Percentiles rank a stretch among this genome's conserved stretches.
phyloP scores from a whole-genome alignment of 371 early-diverging fungal genomes.

The Parasitella parasitica region DNA sequence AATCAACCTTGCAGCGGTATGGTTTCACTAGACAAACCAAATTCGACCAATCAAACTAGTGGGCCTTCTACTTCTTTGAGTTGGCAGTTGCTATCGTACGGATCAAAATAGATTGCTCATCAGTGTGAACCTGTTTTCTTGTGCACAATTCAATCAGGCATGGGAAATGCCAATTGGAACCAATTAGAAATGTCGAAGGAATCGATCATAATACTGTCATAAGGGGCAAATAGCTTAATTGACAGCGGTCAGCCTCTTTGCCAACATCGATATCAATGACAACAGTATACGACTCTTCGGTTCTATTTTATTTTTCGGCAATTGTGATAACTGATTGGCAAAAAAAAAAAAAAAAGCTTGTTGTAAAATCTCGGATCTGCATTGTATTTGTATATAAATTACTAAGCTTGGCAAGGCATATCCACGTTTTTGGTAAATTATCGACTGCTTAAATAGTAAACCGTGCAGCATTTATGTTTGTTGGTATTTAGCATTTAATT shows the following conservation, averaged over 20 bases:
- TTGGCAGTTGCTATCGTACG: too few relatives aligned
- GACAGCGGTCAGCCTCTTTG: not conserved
- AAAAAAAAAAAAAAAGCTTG: too few relatives aligned
- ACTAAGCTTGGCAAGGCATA: not conserved
- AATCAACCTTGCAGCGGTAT: not conserved
- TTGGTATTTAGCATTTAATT: too few relatives aligned
- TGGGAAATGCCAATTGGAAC: not conserved
- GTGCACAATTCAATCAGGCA: not conserved
- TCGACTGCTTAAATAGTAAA: too few relatives aligned
- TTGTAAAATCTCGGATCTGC: not conserved
- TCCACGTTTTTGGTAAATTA: not conserved
- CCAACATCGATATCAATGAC: too few relatives aligned
- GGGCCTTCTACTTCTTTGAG: not conserved
- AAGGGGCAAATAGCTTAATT: not conserved
- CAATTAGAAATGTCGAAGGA: not conserved
- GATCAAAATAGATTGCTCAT: too few relatives aligned
- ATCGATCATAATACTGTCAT: not conserved
- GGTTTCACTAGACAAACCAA: not conserved
- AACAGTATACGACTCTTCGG: too few relatives aligned
- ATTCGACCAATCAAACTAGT: slow-evolving; percentile 1
- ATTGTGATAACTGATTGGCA: not conserved
- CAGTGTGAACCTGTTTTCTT: not conserved
- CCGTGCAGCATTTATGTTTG: too few relatives aligned
- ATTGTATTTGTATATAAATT: not conserved
- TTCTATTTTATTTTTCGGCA: not conserved